Base-by-base conservation (phyloP, 352 stramenopile species). In the Thalassiosira oceanica region DNA sequence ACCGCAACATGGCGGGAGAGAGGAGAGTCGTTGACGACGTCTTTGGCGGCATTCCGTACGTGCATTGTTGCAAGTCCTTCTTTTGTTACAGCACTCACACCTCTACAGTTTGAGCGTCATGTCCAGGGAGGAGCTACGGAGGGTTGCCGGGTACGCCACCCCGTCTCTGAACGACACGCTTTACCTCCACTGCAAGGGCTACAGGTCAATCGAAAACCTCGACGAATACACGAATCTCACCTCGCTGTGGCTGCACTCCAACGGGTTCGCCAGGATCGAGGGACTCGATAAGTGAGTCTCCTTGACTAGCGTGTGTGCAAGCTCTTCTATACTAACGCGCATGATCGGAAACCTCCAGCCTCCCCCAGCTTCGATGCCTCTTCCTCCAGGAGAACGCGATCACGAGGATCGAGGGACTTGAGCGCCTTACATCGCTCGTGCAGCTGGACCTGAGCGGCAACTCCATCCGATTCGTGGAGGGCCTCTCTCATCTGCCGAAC, bases 361-460 rank as follows among this genome's bases (percentile, higher is more conserved):
- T 97, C 2, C 57, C 75, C 7, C 77, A 93, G 20, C 61, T 98
- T 16, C 78, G 94, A 33, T 97, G 93, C 64, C 74, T 98, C 27
- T 98, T 97, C 62, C 53, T 98, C 54, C 89, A 94, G 72, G 94
- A 94, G 41, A 98, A 98, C 77, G 67, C 96, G 3, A 93, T 98
- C 26, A 81, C 87, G 53, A 73, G 64, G 8, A 85, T 98, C 18
- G 86, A 95, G 29, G 74, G 66, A 60, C 33, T 89, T 0, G 11
- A 60, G 0, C 62, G 68, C 8, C 56, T 87, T 0, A 13, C 1
- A 0, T 80, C 86, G 26, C 85, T 97, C 27, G 92, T 94, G 54
- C 96, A 94, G 13, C 78, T 98, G 0, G 93, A 97, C 60, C 51
- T 97, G 26, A 96, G 89, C 46, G 86, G 97, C 44, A 98, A 97